Conservation (phyloP, 2,329 filamentous ascomycete genomes). For the Teratosphaeria pseudoeucalypti region DNA sequence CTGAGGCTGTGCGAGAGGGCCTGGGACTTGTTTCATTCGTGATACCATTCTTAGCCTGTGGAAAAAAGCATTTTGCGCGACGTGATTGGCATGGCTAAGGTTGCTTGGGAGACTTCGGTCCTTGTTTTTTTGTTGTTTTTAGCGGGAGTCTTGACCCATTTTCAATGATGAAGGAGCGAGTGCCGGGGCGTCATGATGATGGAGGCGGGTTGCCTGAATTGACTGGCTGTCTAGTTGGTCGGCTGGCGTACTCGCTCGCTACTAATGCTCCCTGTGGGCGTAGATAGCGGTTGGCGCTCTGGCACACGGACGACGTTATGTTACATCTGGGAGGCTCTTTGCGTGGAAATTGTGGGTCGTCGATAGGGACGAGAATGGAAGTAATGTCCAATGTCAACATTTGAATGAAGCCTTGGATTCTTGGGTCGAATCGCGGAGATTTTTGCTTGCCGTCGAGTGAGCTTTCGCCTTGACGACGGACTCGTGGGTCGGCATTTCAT, state of each 20-base stretch:
- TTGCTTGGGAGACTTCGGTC: neutral
- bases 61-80: neutral
- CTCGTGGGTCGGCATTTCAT: no score
- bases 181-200: neutral
- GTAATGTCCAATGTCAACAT: neutral
- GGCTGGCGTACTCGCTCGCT: neutral
- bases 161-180: no score
- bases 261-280: neutral
- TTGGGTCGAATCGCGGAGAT: neutral
- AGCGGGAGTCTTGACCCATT: neutral
- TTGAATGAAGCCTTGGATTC: neutral
- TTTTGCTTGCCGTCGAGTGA: neutral
- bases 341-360: neutral
- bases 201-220: neutral
- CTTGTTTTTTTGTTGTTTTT: neutral
- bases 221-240: no score
- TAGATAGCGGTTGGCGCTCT: neutral
- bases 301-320: neutral
- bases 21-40: slow-evolving; percentile 97
- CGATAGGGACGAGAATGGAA: neutral
- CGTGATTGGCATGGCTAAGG: neutral
- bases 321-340: neutral
- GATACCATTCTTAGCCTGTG: slow-evolving; percentile 8
- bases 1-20: slow-evolving; percentile 74
- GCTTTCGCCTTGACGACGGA: no score